Evolutionary conservation across 148 eudicot species (phyloP).

Genomic region (Rhododendron henanense): DNA sequence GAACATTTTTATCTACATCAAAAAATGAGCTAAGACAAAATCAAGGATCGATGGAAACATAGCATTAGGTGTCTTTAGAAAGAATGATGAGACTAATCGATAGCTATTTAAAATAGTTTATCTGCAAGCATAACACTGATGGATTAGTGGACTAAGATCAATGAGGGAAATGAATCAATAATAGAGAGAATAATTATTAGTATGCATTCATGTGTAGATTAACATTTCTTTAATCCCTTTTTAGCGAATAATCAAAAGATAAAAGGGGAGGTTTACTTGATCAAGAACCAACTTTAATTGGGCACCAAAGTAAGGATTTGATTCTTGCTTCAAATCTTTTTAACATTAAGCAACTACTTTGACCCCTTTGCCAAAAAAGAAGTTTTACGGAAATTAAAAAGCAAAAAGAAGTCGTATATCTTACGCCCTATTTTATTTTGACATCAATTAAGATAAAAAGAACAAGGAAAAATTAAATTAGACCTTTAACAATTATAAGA

Average conservation of each 20-base stretch:
- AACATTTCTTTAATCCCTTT: constrained; percentile 8
- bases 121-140: constrained; percentile 5
- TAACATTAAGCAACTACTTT: constrained; percentile 19
- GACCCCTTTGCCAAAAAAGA: background rate
- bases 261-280: background rate
- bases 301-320: constrained; percentile 6
- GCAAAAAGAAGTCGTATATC: background rate
- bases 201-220: constrained; percentile 5
- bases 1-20: background rate
- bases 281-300: constrained; percentile 14
- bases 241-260: constrained; percentile 16
- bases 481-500: background rate
- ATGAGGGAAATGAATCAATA: constrained; percentile 17
- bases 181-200: constrained; percentile 5
- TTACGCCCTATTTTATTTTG: background rate
- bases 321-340: constrained; percentile 18
- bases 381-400: background rate
- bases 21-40: background rate
- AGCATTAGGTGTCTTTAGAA: background rate
- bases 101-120: background rate
- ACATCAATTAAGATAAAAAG: background rate
- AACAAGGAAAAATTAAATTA: background rate
- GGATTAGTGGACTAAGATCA: constrained; percentile 1
- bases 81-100: constrained; percentile 3
- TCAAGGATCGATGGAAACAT: background rate